phyloP scores from a whole-genome alignment of 768 basidiomycete species.

The Macrolepiota dolichaula region DNA sequence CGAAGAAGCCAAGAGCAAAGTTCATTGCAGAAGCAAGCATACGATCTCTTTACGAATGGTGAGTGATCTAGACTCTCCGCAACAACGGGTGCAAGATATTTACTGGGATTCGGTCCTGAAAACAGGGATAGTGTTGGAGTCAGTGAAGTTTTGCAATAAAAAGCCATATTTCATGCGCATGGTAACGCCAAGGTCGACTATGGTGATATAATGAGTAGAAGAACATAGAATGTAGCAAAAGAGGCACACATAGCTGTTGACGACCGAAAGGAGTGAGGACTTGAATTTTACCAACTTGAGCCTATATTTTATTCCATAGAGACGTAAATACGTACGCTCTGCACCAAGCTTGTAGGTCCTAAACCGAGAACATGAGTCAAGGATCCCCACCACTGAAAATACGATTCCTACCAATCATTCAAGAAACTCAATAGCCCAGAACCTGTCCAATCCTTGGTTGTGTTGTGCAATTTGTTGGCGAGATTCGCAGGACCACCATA shows the following conservation, averaged over 20 bases:
- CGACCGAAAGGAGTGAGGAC: conserved; percentile 90
- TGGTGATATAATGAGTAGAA: not conserved
- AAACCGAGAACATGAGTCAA: not conserved
- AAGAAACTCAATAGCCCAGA: conserved; percentile 69
- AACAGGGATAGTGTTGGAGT: conserved; percentile 61
- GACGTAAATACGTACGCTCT: conserved; percentile 49
- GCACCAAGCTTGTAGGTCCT: conserved; percentile 91
- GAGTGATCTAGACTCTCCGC: not conserved
- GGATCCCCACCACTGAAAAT: not conserved
- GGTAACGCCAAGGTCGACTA: conserved; percentile 67
- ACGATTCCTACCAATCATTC: conserved; percentile 65
- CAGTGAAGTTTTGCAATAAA: conserved; percentile 64
- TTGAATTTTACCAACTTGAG: conserved; percentile 21
- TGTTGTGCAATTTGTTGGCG: conserved; percentile 50
- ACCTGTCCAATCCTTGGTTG: conserved; percentile 58
- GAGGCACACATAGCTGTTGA: conserved; percentile 70
- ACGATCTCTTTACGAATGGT: conserved; percentile 48
- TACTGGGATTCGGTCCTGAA: conserved; percentile 79
- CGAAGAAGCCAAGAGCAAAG: conserved; percentile 75
- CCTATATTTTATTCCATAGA: not conserved
- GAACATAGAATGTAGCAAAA: not conserved
- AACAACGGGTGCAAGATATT: not conserved
- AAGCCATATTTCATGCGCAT: conserved; percentile 78
- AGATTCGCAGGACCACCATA: conserved; percentile 65
- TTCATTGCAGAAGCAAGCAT: conserved; percentile 65